Evolutionary conservation across 441 rosid genomes (phyloP), one percentile per base, ranked within the genome.

Genomic region (Gossypium davidsonii): DNA sequence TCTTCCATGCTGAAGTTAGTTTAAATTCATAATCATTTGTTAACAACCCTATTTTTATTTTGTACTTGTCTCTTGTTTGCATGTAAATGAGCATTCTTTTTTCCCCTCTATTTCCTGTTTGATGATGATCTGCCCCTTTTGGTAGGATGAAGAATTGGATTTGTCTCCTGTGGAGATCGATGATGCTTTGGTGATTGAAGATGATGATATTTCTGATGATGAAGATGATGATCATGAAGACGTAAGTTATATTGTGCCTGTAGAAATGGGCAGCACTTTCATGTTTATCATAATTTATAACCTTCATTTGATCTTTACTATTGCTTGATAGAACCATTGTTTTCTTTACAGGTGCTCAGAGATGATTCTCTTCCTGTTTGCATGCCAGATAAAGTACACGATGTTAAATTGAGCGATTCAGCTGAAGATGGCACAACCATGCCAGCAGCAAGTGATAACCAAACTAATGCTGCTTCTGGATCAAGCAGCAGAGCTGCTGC

Each of bases 161-260:
- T 82, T 91, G 74, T 85, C 98, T 77, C 97, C 97, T 4, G 98
- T 87, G 21, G 98, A 91, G 70, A 90, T 96, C 72, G 98, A 96
- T 73, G 98, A 96, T 78, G 93, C 97, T 57, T 84, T 93, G 85
- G 91, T 96, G 81, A 94, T 96, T 76, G 99, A 96, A 84, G 99
- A 94, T 83, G 99, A 93, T 71, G 99, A 92, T 78, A 84, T 96
- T 65, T 96, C 98, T 60, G 98, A 91, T 68, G 98, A 96, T 46
- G 99, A 94, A 11, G 97, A 93, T 52, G 97, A 89, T 55, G 98
- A 96, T 73, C 90, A 94, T 69, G 97, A 94, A 74, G 99, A 92
- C 80, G 99, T 92, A 86, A 81, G 94, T 86, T 25, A 56, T 83
- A 58, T 66, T 6, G 18, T 17, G 14, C 46, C 20, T 69, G 0